Conservation (phyloP, 257 asterid species). For the Penstemon davidsonii region DNA sequence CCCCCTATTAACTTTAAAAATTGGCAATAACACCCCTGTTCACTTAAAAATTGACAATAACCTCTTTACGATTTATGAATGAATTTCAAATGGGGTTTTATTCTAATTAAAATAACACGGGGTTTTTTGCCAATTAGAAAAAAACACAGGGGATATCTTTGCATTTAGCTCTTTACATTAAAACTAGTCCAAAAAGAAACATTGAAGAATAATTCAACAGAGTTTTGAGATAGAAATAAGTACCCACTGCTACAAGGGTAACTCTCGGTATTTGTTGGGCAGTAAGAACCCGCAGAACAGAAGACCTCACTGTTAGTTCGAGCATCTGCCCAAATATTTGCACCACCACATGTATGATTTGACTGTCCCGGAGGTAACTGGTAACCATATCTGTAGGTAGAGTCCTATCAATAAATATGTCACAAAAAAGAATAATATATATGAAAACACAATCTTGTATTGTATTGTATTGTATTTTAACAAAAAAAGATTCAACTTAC, state of each 20-base stretch:
- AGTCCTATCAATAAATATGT: constrained; percentile 26
- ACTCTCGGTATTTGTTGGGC: constrained; percentile 63
- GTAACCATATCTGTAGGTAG: constrained; percentile 61
- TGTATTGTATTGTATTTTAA: neutral
- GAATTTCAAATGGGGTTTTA: too few relatives aligned
- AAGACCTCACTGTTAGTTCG: constrained; percentile 54
- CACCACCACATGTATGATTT: constrained; percentile 91
- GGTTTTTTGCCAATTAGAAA: too few relatives aligned
- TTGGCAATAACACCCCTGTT: too few relatives aligned
- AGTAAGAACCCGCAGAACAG: constrained; percentile 80
- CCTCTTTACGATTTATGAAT: too few relatives aligned
- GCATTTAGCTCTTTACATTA: constrained; percentile 7
- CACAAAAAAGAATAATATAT: neutral
- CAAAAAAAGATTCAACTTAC: constrained; percentile 46
- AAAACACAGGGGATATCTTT: too few relatives aligned
- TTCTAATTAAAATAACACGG: too few relatives aligned
- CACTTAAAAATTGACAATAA: too few relatives aligned
- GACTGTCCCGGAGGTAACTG: constrained; percentile 56
- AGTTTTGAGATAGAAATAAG: constrained; percentile 27
- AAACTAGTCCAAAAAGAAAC: neutral
- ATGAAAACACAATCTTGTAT: too few relatives aligned
- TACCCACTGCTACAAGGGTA: constrained; percentile 77
- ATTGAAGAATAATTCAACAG: neutral
- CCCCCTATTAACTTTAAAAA: too few relatives aligned
- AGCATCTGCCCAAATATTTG: constrained; percentile 81